Evolutionary conservation across 495 filamentous ascomycete genomes (phyloP), one percentile per base, ranked within the genome.

Genomic region (Aspergillus sclerotioniger): DNA sequence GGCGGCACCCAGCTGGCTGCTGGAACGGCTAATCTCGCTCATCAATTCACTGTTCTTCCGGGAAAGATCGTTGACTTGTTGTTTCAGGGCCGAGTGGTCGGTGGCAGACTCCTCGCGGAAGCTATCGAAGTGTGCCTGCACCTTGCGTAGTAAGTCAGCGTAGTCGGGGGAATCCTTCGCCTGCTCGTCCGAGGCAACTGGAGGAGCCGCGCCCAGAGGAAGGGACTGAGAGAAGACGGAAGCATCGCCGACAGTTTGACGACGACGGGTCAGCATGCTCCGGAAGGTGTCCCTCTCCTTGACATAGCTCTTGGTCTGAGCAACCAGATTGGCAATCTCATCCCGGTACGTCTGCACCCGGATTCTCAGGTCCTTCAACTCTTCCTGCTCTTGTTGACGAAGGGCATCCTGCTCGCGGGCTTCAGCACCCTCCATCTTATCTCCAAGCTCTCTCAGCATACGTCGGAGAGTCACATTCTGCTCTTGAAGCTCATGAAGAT

Each of bases 211-310:
- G 29, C 76, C 77, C 33, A 79, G 67, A 2, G 75, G 76, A 16
- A 84, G 72, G 29, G 87, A 88, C 41, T 86, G 82, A 16, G 85
- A 89, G 58, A 94, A 84, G 3, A 82, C 76, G 21, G 83, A 86
- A 19, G 77, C 76, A 49, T 94, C 89, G 4, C 71, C 71, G 7
- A 81, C 72, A 15, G 77, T 76, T 62, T 91, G 87, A 9, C 86
- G 87, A 57, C 85, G 80, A 56, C 88, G 83, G 57, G 90, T 85
- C 13, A 96, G 83, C 84, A 97, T 94, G 41, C 91, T 90, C 29
- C 91, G 84, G 86, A 96, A 97, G 82, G 96, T 97, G 64, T 99
- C 92, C 33, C 94, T 85, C 74, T 99, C 94, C 67, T 90, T 90
- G 49, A 93, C 89, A 62, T 96, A 96, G 71, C 91, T 96, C 77